Evolutionary conservation across 2,329 filamentous ascomycete species (phyloP), one percentile per base, ranked within the genome.

Genomic region (Neonectria faginata): DNA sequence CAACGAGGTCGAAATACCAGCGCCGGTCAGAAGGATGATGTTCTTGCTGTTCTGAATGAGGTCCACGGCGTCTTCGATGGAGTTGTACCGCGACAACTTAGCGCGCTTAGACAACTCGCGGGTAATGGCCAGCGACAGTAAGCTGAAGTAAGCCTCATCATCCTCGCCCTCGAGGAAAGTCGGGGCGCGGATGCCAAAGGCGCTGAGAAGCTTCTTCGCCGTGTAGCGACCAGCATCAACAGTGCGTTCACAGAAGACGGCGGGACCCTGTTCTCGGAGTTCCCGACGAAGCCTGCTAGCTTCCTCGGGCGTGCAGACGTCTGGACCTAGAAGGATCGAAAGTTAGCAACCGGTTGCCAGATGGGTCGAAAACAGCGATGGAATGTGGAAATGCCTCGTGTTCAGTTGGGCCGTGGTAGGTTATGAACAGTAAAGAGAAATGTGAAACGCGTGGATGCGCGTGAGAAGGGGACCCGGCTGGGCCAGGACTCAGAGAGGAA

Each of bases 1-100:
- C 20, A 99, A 88, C 56, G 93, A 97, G 1, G 96, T 99, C 27
- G 94, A 97, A 71, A 99, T 98, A 70, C 96, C 96, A 18, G 96
- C 96, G 56, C 96, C 96, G 1, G 96, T 98, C 70, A 99, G 88
- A 69, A 98, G 92, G 74, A 99, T 88, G 77, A 99, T 94, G 78
- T 97, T 97, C 70, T 88, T 88, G 62, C 90, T 89, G 64, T 87
- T 86, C 71, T 88, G 84, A 47, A 99, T 85, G 55, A 99, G 83
- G 14, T 85, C 81, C 9, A 96, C 94, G 5, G 93, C 96, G 79
- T 99, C 94, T 68, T 97, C 92, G 57, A 98, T 85, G 1, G 91
- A 90, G 81, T 97, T 97, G 85, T 93, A 94, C 66, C 90, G 84
- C 22, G 84, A 77, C 55, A 98, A 84, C 78, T 97, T 97, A 68